Conservation (phyloP, 2,329 filamentous ascomycete genomes). For the Talaromyces sp. region DNA sequence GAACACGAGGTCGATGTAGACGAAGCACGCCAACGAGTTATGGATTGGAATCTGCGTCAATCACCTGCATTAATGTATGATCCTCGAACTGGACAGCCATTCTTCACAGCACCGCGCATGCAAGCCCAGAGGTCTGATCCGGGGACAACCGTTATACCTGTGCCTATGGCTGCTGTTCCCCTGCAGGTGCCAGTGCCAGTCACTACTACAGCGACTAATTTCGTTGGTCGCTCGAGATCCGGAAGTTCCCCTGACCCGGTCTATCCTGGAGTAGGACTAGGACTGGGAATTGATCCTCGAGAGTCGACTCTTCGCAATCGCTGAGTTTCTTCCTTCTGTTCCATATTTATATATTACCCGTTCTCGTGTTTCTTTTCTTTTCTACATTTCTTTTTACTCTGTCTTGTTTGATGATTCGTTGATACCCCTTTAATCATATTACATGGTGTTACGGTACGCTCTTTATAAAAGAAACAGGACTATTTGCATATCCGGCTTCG, state of each 20-base stretch:
- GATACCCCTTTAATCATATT: constrained; percentile 6
- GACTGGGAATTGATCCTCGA: constrained; percentile 16
- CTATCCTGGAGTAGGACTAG: constrained; percentile 19
- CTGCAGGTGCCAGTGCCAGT: constrained; percentile 1
- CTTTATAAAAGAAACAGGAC: neutral
- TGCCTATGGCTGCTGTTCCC: neutral
- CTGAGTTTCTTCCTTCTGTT: neutral
- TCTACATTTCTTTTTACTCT: neutral
- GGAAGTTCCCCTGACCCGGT: constrained; percentile 30
- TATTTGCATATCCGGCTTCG: neutral
- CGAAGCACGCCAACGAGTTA: constrained; percentile 24
- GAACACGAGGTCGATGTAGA: constrained; percentile 28
- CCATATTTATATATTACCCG: constrained; percentile 6
- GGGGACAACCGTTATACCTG: neutral
- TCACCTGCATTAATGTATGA: neutral
- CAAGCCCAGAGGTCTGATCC: constrained; percentile 12
- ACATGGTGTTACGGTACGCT: neutral
- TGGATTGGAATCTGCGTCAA: constrained; percentile 19
- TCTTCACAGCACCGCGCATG: constrained; percentile 2
- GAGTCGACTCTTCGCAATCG: neutral
- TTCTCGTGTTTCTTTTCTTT: constrained; percentile 3
- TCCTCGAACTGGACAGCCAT: constrained; percentile 8
- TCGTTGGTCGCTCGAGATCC: constrained; percentile 24
- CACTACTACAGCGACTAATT: constrained; percentile 16
- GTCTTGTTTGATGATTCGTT: neutral